These are phyloP conservation scores for Botrytis aclada DNA, from an alignment of 2,329 filamentous ascomycete species.

Conservation along the genomic window DNA sequence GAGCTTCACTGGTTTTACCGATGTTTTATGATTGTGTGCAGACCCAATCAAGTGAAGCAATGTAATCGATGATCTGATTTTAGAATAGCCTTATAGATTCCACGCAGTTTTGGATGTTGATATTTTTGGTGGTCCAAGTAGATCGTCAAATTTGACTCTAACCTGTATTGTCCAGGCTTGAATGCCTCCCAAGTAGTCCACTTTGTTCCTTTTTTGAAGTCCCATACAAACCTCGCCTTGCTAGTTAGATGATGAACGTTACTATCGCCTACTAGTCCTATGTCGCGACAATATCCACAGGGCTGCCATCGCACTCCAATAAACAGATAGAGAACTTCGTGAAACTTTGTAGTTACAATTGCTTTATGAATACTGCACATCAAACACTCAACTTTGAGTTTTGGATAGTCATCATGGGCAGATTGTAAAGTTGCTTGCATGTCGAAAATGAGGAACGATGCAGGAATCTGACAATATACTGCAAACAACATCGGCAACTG, in stretches of 20 bases:
- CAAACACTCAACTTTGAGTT: slow-evolving; percentile 5
- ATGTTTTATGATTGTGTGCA: not conserved
- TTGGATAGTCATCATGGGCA: not conserved
- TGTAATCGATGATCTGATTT: not conserved
- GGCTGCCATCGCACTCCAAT: not conserved
- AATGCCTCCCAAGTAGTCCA: not conserved
- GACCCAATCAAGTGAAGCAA: not conserved
- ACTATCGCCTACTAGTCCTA: not conserved
- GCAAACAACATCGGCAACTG: not conserved
- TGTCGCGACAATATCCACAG: not conserved
- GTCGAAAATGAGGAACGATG: not conserved
- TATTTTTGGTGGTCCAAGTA: not conserved
- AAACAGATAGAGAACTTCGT: not conserved
- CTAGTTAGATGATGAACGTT: not conserved
- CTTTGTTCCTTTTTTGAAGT: not conserved
- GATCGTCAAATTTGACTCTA: too few species aligned
- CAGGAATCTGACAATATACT: not conserved
- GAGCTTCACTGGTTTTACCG: not conserved
- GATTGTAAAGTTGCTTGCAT: not conserved
- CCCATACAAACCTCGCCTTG: not conserved
- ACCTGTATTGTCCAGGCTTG: not conserved
- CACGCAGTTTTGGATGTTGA: not conserved
- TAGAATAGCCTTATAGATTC: not conserved
- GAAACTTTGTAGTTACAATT: not conserved
- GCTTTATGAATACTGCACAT: not conserved